Conservation (phyloP, 2,329 filamentous ascomycete species). For the Pleoardoris graminearum region DNA sequence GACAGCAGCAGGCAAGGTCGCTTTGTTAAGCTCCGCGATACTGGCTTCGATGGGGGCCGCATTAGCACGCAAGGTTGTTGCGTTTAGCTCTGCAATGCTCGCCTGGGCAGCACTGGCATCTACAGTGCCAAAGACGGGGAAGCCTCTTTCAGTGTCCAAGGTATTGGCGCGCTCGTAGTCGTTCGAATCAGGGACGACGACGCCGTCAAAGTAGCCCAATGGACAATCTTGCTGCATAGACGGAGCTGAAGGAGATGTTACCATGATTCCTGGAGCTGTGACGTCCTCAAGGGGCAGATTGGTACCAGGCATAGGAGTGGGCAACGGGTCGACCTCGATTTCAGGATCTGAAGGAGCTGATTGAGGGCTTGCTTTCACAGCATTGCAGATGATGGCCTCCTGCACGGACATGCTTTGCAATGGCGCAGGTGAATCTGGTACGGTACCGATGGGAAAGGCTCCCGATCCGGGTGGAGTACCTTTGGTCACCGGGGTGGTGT, state of each 20-base stretch:
- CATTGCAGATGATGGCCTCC: constrained; percentile 15
- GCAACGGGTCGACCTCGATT: constrained; percentile 10
- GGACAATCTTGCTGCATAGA: background rate
- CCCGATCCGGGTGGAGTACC: constrained; percentile 1
- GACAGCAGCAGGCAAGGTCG: background rate
- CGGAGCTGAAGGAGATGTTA: constrained; percentile 8
- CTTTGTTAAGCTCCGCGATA: background rate
- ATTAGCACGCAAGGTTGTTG: too few relatives aligned
- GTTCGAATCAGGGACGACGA: background rate
- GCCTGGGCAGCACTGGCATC: background rate
- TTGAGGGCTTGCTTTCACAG: constrained; percentile 2
- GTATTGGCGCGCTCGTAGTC: constrained; percentile 1
- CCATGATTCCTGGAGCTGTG: constrained; percentile 11
- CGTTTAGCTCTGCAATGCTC: background rate
- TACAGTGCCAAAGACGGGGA: background rate
- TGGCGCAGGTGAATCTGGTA: constrained; percentile 35
- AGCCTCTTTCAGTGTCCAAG: constrained; percentile 3
- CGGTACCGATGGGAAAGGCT: constrained; percentile 26
- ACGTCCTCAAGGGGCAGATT: constrained; percentile 24
- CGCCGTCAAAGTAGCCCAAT: constrained; percentile 20
- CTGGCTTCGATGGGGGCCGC: background rate
- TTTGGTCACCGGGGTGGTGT: background rate
- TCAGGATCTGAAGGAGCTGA: constrained; percentile 1
- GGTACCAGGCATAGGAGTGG: constrained; percentile 31
- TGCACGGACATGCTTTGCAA: constrained; percentile 26